Percentiles rank a stretch among this genome's conserved stretches.
These are phyloP conservation scores for Coemansia furcata DNA, from an alignment of 192 early-diverging fungal genomes.

Conservation along the genomic window DNA sequence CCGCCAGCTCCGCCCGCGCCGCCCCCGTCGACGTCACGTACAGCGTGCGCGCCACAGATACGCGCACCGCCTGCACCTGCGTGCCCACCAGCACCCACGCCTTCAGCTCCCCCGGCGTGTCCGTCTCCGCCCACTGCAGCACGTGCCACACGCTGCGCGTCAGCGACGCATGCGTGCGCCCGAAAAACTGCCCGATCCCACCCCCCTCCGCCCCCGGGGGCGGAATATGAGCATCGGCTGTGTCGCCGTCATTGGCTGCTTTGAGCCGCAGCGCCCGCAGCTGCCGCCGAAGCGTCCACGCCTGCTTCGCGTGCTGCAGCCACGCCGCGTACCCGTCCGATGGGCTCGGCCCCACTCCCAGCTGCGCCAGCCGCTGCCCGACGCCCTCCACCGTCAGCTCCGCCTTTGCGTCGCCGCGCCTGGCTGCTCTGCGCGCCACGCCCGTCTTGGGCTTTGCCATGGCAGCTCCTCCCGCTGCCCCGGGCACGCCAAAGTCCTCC, in stretches of 20 bases:
- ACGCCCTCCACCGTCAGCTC: slow-evolving; percentile 53
- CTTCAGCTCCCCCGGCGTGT: slow-evolving; percentile 81
- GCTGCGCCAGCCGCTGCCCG: slow-evolving; percentile 25
- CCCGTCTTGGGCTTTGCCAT: slow-evolving; percentile 14
- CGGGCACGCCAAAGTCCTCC: slow-evolving; percentile 57
- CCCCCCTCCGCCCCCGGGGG: neutral
- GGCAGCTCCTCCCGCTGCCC: neutral
- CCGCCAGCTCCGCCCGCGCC: slow-evolving; percentile 50
- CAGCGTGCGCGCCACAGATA: slow-evolving; percentile 79
- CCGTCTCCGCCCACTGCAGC: slow-evolving; percentile 80
- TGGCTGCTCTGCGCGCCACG: slow-evolving; percentile 14
- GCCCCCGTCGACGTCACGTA: slow-evolving; percentile 75
- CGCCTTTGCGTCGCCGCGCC: neutral
- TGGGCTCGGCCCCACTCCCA: slow-evolving; percentile 63
- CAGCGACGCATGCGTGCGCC: slow-evolving; percentile 64
- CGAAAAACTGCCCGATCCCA: slow-evolving; percentile 60
- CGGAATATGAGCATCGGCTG: too few relatives aligned
- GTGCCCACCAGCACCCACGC: slow-evolving; percentile 79
- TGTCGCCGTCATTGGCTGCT: slow-evolving; percentile 33
- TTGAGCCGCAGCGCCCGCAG: slow-evolving; percentile 54
- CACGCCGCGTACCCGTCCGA: slow-evolving; percentile 68
- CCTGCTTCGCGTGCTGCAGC: slow-evolving; percentile 72
- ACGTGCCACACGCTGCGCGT: slow-evolving; percentile 76
- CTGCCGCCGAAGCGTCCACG: slow-evolving; percentile 66
- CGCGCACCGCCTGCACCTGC: slow-evolving; percentile 65